A percentile compares a stretch with the other conserved stretches of the same genome.
Evolutionary conservation across 2,329 filamentous ascomycete species (phyloP).

Genomic region (Spiromastix sp.): DNA sequence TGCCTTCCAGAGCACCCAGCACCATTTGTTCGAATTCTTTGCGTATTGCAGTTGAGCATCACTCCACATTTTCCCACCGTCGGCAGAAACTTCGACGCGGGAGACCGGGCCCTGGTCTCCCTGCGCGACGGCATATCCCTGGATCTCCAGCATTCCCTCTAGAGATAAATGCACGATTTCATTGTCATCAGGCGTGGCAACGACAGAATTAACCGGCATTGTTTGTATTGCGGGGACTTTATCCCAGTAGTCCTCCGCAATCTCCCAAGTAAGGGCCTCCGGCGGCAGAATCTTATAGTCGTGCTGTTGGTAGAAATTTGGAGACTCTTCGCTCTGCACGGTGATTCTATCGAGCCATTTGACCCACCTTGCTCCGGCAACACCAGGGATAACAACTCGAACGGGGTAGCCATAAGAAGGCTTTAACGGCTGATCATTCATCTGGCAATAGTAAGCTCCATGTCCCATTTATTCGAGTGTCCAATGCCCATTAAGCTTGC

Average conservation of each 20-base stretch:
- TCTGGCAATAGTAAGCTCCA: conserved; percentile 21
- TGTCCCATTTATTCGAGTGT: too few species aligned
- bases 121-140: conserved; percentile 47
- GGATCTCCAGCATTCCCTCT: conserved; percentile 37
- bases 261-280: conserved; percentile 37
- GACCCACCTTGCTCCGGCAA: conserved; percentile 44
- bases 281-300: conserved; percentile 52
- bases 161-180: conserved; percentile 31
- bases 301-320: conserved; percentile 47
- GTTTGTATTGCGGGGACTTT: conserved; percentile 41
- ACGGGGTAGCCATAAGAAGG: conserved; percentile 44
- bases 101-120: conserved; percentile 43
- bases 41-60: conserved; percentile 33
- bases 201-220: conserved; percentile 47
- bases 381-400: conserved; percentile 42
- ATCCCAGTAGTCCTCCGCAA: conserved; percentile 44
- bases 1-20: conserved; percentile 47
- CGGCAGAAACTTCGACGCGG: conserved; percentile 43
- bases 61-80: conserved; percentile 41
- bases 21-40: conserved; percentile 37
- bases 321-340: conserved; percentile 40
- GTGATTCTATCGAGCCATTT: conserved; percentile 48
- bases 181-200: conserved; percentile 37
- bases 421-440: conserved; percentile 40
- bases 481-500: background rate